Evolutionary conservation across 257 asterid species (phyloP).

Genomic region (Capsicum rhomboideum): DNA sequence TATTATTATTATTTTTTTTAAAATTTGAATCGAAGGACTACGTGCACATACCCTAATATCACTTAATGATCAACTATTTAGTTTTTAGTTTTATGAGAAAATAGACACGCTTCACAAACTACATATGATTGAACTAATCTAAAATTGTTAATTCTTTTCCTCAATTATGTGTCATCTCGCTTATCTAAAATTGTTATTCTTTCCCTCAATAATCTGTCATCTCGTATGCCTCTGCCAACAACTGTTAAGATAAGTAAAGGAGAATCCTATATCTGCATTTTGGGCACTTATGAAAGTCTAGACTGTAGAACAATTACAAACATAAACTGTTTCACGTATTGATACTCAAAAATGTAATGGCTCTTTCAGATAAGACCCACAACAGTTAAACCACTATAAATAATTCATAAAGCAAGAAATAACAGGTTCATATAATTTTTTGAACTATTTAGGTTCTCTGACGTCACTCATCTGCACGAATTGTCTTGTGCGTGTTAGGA

Average conservation of each 20-base stretch:
- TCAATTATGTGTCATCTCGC: too few relatives aligned
- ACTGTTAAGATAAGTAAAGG: not conserved
- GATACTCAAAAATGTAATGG: not conserved
- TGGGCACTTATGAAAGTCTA: not conserved
- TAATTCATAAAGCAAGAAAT: not conserved
- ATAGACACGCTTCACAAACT: not conserved
- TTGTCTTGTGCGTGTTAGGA: too few relatives aligned
- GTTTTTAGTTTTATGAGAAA: not conserved
- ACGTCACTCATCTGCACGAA: too few relatives aligned
- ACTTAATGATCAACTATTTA: too few relatives aligned
- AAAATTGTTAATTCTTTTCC: not conserved
- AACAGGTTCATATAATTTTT: not conserved
- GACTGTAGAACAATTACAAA: not conserved
- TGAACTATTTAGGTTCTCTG: too few relatives aligned
- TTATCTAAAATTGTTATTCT: too few relatives aligned
- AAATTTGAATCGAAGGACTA: too few relatives aligned
- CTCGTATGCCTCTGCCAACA: not conserved
- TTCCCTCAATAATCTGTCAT: too few relatives aligned
- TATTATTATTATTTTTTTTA: too few relatives aligned
- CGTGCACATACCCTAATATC: too few relatives aligned
- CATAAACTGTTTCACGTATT: not conserved
- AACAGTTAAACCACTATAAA: not conserved
- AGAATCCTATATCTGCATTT: not conserved
- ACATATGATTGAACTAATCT: not conserved
- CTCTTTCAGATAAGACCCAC: too few relatives aligned